A percentile compares a stretch with the other conserved stretches of the same genome.
Evolutionary conservation across 2,329 filamentous ascomycete genomes (phyloP).

Genomic region (Pseudogymnoascus sp.): DNA sequence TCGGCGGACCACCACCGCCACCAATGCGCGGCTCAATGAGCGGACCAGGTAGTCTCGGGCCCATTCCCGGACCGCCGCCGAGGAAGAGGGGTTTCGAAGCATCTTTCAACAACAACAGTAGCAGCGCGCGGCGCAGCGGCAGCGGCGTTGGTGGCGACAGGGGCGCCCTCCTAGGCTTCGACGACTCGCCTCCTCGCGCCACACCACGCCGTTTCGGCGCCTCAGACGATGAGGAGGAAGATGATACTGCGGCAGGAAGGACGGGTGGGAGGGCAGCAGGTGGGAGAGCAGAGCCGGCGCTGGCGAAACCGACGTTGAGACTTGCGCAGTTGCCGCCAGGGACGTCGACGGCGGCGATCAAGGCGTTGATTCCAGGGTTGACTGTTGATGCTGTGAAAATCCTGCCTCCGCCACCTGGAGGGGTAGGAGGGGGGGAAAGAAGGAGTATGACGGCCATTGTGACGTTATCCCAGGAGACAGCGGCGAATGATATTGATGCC

Average conservation of each 20-base stretch:
- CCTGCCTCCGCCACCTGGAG: slow-evolving; percentile 44
- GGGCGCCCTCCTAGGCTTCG: slow-evolving; percentile 11
- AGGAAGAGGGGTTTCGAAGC: slow-evolving; percentile 49
- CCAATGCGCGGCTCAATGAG: slow-evolving; percentile 23
- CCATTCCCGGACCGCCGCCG: slow-evolving; percentile 39
- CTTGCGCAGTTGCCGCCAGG: slow-evolving; percentile 53
- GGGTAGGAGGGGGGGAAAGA: slow-evolving; percentile 45
- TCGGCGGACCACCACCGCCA: not conserved
- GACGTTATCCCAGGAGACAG: slow-evolving; percentile 70
- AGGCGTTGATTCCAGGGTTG: slow-evolving; percentile 52
- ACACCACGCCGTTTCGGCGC: slow-evolving; percentile 67
- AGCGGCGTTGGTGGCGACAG: not conserved
- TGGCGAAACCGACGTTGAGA: slow-evolving; percentile 54
- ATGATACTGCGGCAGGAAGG: slow-evolving; percentile 31
- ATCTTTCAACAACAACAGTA: slow-evolving; percentile 28
- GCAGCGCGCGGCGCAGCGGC: not conserved
- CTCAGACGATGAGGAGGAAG: slow-evolving; percentile 50
- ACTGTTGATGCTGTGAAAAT: slow-evolving; percentile 68
- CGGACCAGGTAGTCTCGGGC: slow-evolving; percentile 55
- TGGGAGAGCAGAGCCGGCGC: slow-evolving; percentile 47
- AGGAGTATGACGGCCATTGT: slow-evolving; percentile 73
- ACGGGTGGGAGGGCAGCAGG: not conserved
- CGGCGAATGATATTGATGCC: slow-evolving; percentile 74
- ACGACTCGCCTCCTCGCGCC: slow-evolving; percentile 22
- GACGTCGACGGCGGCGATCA: slow-evolving; percentile 52